A percentile compares a stretch with the other conserved stretches of the same genome.
phyloP scores from a whole-genome alignment of 2,329 filamentous ascomycete species.

The Alternaria gaisen region DNA sequence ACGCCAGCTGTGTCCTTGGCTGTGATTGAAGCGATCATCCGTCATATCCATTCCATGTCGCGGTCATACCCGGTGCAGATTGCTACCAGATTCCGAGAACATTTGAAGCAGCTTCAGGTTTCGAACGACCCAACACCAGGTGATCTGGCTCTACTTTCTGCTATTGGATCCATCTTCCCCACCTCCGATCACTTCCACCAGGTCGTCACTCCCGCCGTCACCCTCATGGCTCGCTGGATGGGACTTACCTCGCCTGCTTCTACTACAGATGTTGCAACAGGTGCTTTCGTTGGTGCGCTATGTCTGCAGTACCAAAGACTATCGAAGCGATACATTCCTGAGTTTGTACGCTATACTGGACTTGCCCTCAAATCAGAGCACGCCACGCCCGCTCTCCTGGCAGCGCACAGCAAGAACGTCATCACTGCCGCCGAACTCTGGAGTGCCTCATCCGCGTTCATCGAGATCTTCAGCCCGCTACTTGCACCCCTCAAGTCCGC shows the following conservation, averaged over 20 bases:
- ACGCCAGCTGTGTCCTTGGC: conserved; percentile 66
- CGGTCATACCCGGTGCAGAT: conserved; percentile 85
- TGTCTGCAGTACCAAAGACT: conserved; percentile 82
- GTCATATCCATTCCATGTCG: conserved; percentile 91
- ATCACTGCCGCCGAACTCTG: conserved; percentile 76
- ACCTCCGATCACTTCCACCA: conserved; percentile 98
- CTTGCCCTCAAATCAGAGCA: conserved; percentile 69
- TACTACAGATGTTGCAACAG: conserved; percentile 73
- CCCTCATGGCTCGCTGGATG: conserved; percentile 84
- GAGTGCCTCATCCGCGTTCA: conserved; percentile 76
- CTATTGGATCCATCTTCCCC: conserved; percentile 84
- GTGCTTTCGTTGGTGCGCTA: conserved; percentile 81
- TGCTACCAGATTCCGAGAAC: conserved; percentile 77
- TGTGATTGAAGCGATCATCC: conserved; percentile 79
- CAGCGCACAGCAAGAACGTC: conserved; percentile 71
- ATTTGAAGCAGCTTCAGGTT: conserved; percentile 67
- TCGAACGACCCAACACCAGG: conserved; percentile 67
- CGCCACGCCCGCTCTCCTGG: conserved; percentile 58
- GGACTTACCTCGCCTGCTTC: conserved; percentile 75
- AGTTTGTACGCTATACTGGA: conserved; percentile 81
- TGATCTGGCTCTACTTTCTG: conserved; percentile 84
- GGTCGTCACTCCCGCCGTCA: conserved; percentile 87
- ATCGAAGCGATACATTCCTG: conserved; percentile 88
- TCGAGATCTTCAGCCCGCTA: conserved; percentile 77
- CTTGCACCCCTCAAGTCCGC: conserved; percentile 44